These are phyloP conservation scores for Petunia secreta DNA, from an alignment of 257 asterid genomes.

Conservation along the genomic window DNA sequence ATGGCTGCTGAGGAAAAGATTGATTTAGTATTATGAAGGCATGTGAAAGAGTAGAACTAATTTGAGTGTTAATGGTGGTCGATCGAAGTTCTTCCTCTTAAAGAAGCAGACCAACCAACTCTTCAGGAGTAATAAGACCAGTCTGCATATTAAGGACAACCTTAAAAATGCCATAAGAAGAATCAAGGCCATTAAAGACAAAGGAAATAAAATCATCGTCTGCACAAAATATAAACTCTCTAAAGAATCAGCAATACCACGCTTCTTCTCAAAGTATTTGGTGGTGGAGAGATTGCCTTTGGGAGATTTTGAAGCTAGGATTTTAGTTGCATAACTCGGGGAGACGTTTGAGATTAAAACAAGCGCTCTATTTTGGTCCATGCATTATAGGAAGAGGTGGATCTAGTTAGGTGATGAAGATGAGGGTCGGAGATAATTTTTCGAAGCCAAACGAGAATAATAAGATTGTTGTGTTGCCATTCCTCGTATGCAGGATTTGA, in stretches of 20 bases:
- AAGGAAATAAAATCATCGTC: neutral
- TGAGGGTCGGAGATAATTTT: neutral
- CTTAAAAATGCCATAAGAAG: neutral
- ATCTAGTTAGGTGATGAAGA: neutral
- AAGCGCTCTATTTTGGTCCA: neutral
- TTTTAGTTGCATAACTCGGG: neutral
- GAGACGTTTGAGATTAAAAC: neutral
- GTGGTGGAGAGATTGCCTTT: neutral
- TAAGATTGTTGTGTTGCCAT: neutral
- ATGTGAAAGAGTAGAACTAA: too few species aligned
- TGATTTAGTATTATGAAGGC: too few species aligned
- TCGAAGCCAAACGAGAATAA: neutral
- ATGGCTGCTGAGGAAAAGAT: too few species aligned
- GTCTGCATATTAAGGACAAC: neutral
- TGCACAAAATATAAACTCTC: neutral
- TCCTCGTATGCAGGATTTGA: neutral
- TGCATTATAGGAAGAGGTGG: neutral
- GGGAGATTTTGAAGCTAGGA: neutral
- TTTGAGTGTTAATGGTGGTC: neutral
- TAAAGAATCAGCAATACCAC: neutral
- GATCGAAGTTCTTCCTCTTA: neutral
- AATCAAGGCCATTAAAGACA: neutral
- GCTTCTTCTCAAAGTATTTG: neutral
- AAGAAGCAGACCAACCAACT: neutral
- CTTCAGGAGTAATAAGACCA: neutral